Base-by-base conservation (phyloP, 768 basidiomycete genomes). In the Chalciporus sphaerocephalus region DNA sequence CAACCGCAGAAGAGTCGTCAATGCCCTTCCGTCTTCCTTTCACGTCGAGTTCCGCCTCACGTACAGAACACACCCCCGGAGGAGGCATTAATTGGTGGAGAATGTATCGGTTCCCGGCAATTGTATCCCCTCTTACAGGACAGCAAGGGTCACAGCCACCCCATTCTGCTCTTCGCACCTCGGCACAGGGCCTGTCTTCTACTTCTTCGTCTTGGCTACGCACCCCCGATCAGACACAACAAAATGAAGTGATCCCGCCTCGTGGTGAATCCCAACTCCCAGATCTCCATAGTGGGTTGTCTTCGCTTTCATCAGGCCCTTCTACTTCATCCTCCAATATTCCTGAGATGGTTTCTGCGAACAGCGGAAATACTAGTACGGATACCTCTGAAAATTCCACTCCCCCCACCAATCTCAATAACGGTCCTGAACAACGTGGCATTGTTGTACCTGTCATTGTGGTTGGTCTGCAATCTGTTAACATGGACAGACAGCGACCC, bases 371-470 rank as follows among this genome's bases (percentile, higher is more conserved):
- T n/a, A 40, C 48, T 24, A 38, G 42, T 21, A 21, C 41, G 18
- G 30, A 41, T 12, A 27, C 38, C 16, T 43, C 48, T 17, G 43
- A 38, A 47, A 46, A 41, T 47, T 38, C 51, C 43, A 40, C 34
- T 52, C 24, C 46, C 39, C 38, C 56, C 28, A 40, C 55, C 37
- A 51, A 51, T 38, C 17, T 55, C 18, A 38, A 16, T 21, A 60
- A 60, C 51, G 48, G 34, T 15, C 38, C 55, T 40, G 64, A 60
- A 43, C 53, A 59, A n/a, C 62, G 57, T 16, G 43, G 38, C 52
- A 67, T 80, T 17, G 84, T 90, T 27, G 80, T 90, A 12, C 88
- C 88, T 16, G 86, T 91, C 50, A 88, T 91, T 49, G 81, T 91
- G 44, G 87, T 91, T 21, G 88, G 88, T 8, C 67, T 91, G 36